phyloP scores from a whole-genome alignment of 1,139 yeast species.

The Starmera stellimalicola region DNA sequence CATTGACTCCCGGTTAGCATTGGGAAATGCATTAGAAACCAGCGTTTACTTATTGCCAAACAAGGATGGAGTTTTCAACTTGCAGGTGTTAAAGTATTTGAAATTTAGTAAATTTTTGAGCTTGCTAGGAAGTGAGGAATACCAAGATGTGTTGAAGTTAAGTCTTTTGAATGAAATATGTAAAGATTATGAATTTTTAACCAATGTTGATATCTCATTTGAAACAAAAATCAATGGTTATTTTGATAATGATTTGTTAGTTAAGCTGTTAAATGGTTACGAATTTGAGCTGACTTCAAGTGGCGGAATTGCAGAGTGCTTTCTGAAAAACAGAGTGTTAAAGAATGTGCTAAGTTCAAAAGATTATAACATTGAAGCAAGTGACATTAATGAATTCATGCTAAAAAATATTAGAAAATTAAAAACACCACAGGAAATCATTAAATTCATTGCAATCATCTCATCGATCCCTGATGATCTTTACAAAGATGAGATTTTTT shows the following conservation, averaged over 20 bases:
- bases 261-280: not conserved
- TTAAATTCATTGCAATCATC: constrained; percentile 31
- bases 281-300: too few relatives aligned
- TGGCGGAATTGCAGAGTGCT: too few relatives aligned
- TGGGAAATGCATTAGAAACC: constrained; percentile 37
- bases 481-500: constrained; percentile 29
- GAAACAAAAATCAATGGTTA: not conserved
- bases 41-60: constrained; percentile 27
- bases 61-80: constrained; percentile 10
- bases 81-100: constrained; percentile 12
- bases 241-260: constrained; percentile 3
- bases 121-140: constrained; percentile 8
- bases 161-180: constrained; percentile 27
- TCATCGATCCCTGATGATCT: constrained; percentile 28
- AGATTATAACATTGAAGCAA: too few relatives aligned
- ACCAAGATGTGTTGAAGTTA: constrained; percentile 18
- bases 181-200: constrained; percentile 24
- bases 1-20: constrained; percentile 28
- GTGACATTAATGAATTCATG: constrained; percentile 23
- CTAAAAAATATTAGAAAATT: constrained; percentile 20
- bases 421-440: constrained; percentile 24
- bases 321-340: not conserved
- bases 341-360: not conserved
- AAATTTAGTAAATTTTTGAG: constrained; percentile 20
- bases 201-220: constrained; percentile 10